Percentiles rank a stretch among this genome's conserved stretches.
These are phyloP conservation scores for Dacryopinax spathularia DNA, from an alignment of 768 basidiomycete species.

Conservation along the genomic window DNA sequence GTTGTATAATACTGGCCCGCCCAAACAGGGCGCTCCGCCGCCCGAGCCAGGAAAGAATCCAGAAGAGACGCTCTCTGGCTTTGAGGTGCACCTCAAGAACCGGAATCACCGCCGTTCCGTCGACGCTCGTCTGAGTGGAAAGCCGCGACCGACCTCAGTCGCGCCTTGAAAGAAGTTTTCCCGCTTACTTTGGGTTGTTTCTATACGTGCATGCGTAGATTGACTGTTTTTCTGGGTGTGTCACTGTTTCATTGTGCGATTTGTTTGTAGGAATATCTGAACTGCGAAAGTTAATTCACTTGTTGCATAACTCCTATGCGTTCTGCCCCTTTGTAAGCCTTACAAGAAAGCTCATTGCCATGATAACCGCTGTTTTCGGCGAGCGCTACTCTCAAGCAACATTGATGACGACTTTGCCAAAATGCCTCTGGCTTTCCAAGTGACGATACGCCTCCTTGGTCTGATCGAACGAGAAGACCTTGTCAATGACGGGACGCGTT, in stretches of 20 bases:
- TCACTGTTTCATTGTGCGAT: too few species aligned
- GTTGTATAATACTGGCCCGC: constrained; percentile 80
- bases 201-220: too few species aligned
- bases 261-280: too few species aligned
- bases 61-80: constrained; percentile 72
- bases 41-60: background rate
- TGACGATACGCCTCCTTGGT: constrained; percentile 38
- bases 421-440: constrained; percentile 40
- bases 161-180: too few species aligned
- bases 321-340: too few species aligned
- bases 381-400: too few species aligned
- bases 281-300: too few species aligned
- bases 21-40: background rate
- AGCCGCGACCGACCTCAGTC: background rate
- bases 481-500: constrained; percentile 42
- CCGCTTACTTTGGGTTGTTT: too few species aligned
- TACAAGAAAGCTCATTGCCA: too few species aligned
- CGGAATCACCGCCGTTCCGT: constrained; percentile 65
- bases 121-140: constrained; percentile 34
- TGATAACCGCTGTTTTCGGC: too few species aligned
- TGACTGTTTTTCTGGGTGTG: too few species aligned
- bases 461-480: constrained; percentile 44
- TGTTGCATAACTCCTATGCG: too few species aligned
- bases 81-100: constrained; percentile 84
- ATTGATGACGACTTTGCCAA: constrained; percentile 50